Evolutionary conservation across 352 stramenopile species (phyloP), one percentile per base, ranked within the genome.

Genomic region (Peronospora farinosa): DNA sequence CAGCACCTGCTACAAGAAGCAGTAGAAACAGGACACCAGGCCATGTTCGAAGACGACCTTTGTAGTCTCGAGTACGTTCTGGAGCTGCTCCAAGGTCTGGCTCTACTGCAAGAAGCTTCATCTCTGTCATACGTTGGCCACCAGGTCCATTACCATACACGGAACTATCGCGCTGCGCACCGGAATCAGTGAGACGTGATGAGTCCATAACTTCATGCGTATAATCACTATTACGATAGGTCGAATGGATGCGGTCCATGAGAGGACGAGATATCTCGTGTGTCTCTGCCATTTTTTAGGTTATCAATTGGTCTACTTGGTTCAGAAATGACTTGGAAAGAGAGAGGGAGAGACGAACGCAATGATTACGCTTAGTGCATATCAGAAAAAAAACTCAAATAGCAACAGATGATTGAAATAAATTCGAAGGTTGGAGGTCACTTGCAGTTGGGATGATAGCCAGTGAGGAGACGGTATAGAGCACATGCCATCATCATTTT

Each of bases 1-100:
- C 51, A 2, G 66, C 71, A 0, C 45, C 67, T 8, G 28, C 59
- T 12, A 84, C 47, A 30, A 89, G 60, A 5, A 62, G 19, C 16
- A 86, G 6, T 2, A 89, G 25, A 1, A 87, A 23, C 2, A 89
- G 45, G 8, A 87, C 46, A 11, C 75, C 23, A 2, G 23, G 23
- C 23, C 23, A 27, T 7, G 23, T 27, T 4, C 23, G 23, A 5
- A 27, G 1, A 27, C 78, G 75, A 10, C 80, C 80, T 40, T 88
- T 88, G 66, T 88, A 91, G 61, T 85, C 72, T 13, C 58, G 36
- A 7, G 54, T 67, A 21, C 72, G 69, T 54, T 87, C 76, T 1
- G 73, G 72, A 3, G 58, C 61, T 2, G 54, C 19, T 0, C 58
- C 60, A 0, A 65, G 47, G 6, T 80, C 71, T 0, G 60, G 65